Percentiles rank a stretch among this genome's conserved stretches.
These are phyloP conservation scores for Fusarium tjaetaba DNA, from an alignment of 2,329 filamentous ascomycete species.

Conservation along the genomic window DNA sequence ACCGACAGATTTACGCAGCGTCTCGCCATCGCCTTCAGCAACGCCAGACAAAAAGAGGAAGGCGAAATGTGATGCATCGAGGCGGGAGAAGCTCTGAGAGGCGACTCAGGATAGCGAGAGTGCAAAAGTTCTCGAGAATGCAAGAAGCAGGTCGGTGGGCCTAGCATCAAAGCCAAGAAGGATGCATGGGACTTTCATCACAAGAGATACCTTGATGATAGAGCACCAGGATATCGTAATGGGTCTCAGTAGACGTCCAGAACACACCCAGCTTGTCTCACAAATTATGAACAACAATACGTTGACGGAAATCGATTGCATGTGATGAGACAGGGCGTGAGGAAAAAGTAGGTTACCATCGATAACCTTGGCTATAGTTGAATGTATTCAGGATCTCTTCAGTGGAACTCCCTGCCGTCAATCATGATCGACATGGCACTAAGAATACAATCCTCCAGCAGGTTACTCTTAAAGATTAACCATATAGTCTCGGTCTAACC, in stretches of 20 bases:
- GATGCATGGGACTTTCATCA: conserved; percentile 17
- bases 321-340: not conserved
- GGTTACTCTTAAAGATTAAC: not conserved
- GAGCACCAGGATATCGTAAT: conserved; percentile 5
- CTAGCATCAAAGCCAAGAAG: conserved; percentile 8
- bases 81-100: not conserved
- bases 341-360: not conserved
- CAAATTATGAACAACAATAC: not conserved
- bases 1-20: conserved; percentile 13
- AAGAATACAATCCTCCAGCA: not conserved
- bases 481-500: not conserved
- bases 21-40: conserved; percentile 9
- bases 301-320: not conserved
- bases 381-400: not conserved
- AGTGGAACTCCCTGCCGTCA: not conserved
- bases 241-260: not conserved
- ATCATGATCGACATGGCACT: conserved; percentile 26
- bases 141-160: conserved; percentile 3
- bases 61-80: conserved; percentile 23
- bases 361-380: not conserved
- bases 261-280: not conserved
- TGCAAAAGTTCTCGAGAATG: conserved; percentile 40
- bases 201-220: conserved; percentile 22
- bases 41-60: conserved; percentile 39
- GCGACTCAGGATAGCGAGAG: not conserved